Evolutionary conservation across 2,329 filamentous ascomycete genomes (phyloP).

Genomic region (Fusarium sambucinum): DNA sequence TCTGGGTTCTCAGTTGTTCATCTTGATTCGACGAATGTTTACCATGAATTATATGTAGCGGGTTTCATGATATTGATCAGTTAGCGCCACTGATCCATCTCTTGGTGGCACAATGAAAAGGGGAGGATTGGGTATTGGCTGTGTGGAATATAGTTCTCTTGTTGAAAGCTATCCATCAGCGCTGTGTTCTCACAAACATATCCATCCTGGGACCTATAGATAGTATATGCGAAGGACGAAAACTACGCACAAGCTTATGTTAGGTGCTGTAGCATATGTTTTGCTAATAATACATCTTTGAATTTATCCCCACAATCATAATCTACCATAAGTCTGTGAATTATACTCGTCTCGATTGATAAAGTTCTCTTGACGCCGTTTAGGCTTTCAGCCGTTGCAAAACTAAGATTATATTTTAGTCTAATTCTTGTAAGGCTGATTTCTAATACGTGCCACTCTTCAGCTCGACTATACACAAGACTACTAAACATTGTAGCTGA

Average conservation of each 20-base stretch:
- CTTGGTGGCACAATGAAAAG: background rate
- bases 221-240: background rate
- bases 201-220: background rate
- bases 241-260: background rate
- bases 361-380: background rate
- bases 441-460: background rate
- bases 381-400: background rate
- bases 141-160: background rate
- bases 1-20: background rate
- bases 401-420: background rate
- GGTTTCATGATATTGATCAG: slow-evolving; percentile 22
- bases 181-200: background rate
- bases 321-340: background rate
- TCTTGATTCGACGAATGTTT: background rate
- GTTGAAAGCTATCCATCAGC: background rate
- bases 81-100: slow-evolving; percentile 16
- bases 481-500: background rate
- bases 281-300: background rate
- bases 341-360: background rate
- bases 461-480: background rate
- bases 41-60: background rate
- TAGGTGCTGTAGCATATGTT: background rate
- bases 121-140: background rate
- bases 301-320: background rate
- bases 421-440: background rate